Evolutionary conservation across 2,329 filamentous ascomycete species (phyloP), one percentile per base, ranked within the genome.

Genomic region (Alternaria alternata): DNA sequence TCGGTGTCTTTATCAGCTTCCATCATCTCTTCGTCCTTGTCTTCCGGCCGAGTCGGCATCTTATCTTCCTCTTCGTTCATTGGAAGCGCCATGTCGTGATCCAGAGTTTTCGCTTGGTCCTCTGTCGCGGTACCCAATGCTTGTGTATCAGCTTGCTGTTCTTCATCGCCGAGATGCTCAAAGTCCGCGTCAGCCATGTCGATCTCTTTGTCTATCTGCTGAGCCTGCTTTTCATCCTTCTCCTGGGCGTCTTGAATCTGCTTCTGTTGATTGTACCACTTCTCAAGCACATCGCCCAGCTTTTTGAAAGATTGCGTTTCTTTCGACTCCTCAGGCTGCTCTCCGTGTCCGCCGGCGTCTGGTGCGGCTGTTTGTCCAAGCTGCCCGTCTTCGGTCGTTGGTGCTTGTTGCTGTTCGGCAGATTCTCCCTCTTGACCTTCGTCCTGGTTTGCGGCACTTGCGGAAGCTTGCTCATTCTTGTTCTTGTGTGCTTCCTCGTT

Each of bases 21-120:
- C n/a, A 75, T 66, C 55, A 60, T 43, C 3, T 69, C 63, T 30
- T 69, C 59, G 4, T 76, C 72, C 5, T 73, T 71, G 34, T 79
- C 73, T 53, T 79, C 75, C 7, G 76, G 76, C 22, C 72, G 65
- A 51, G 62, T 67, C 26, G 74, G 65, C 51, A 75, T 67, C 51
- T 72, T 74, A n/a, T 78, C 74, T 16, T 78, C 72, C 18, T 90
- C 86, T 3, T 72, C 68, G 54, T 87, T 85, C 14, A 86, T 84
- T 57, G 96, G 92, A 58, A 97, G 88, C 2, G 91, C 94, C 87
- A 96, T 95, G 49, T 91, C 88, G 68, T 97, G 91, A 72, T 98
- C 92, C 56, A 99, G 85, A 7, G 91, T 89, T 67, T 89, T 89
- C 3, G 91, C 91, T 76, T 97, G 92, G 26, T 99, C 94, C 64